Evolutionary conservation across 805 yeast genomes (phyloP).

Genomic region (Jamesozyma lodderae): DNA sequence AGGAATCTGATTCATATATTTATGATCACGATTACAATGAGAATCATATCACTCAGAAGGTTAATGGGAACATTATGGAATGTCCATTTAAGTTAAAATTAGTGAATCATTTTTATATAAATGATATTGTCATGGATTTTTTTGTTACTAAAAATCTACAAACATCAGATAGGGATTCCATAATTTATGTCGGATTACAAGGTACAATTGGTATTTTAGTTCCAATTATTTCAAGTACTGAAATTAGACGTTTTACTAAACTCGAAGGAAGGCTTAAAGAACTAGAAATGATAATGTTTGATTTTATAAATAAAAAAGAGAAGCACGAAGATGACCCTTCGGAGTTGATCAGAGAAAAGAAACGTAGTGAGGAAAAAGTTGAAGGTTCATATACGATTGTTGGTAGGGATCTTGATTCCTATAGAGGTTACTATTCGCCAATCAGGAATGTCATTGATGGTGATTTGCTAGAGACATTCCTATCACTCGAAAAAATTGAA

Average conservation of each 20-base stretch:
- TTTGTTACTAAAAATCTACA: constrained; percentile 31
- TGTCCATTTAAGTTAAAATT: constrained; percentile 41
- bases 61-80: constrained; percentile 21
- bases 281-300: constrained; percentile 5
- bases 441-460: constrained; percentile 76
- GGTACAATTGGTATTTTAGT: constrained; percentile 71
- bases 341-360: constrained; percentile 1
- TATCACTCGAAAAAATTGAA: constrained; percentile 18
- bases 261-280: constrained; percentile 36
- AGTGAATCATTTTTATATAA: constrained; percentile 51
- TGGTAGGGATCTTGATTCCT: constrained; percentile 60
- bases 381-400: constrained; percentile 34
- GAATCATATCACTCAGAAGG: not conserved
- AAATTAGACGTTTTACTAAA: constrained; percentile 47
- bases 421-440: constrained; percentile 77
- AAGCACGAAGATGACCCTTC: constrained; percentile 1
- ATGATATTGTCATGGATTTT: constrained; percentile 64
- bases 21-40: not conserved
- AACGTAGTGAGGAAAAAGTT: constrained; percentile 1
- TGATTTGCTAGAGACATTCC: constrained; percentile 61
- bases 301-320: not conserved
- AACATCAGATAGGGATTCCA: constrained; percentile 46
- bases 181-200: constrained; percentile 67
- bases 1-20: constrained; percentile 15
- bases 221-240: constrained; percentile 57